These are phyloP conservation scores for Elaeis guineensis DNA, from an alignment of 176 grass and related monocot species.

Conservation along the genomic window DNA sequence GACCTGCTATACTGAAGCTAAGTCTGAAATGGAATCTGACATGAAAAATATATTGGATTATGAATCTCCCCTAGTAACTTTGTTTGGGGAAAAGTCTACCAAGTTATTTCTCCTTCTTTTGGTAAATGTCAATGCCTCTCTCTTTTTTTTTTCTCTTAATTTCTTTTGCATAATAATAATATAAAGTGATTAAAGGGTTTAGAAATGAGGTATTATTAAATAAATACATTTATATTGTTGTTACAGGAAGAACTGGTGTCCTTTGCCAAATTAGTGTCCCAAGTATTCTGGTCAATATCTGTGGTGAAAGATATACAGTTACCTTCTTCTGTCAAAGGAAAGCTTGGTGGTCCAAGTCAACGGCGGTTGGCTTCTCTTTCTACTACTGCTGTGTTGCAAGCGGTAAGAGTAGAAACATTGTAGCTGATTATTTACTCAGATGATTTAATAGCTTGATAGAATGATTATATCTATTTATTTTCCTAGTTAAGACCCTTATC, in stretches of 20 bases:
- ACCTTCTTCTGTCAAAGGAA: conserved; percentile 80
- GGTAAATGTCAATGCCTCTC: conserved; percentile 36
- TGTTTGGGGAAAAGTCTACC: conserved; percentile 31
- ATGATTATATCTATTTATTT: too few species aligned
- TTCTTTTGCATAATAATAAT: too few species aligned
- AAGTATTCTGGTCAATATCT: conserved; percentile 56
- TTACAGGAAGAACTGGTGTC: conserved; percentile 49
- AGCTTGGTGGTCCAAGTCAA: conserved; percentile 81
- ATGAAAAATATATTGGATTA: conserved; percentile 21
- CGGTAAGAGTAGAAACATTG: conserved; percentile 30
- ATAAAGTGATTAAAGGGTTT: too few species aligned
- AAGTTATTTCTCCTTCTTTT: conserved; percentile 37
- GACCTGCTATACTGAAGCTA: conserved; percentile 17
- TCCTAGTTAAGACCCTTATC: too few species aligned
- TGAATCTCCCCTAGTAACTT: conserved; percentile 12
- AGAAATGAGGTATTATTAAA: neutral
- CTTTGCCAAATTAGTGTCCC: conserved; percentile 49
- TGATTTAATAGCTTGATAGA: too few species aligned
- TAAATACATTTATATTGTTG: conserved; percentile 9
- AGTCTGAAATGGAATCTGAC: conserved; percentile 9
- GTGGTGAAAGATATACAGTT: conserved; percentile 33
- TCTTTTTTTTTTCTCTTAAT: conserved; percentile 13
- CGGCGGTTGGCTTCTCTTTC: conserved; percentile 57
- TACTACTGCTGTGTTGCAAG: conserved; percentile 67
- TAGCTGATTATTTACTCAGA: neutral